phyloP scores from a whole-genome alignment of 1,139 yeast species.

The Nematodospora anomalae region DNA sequence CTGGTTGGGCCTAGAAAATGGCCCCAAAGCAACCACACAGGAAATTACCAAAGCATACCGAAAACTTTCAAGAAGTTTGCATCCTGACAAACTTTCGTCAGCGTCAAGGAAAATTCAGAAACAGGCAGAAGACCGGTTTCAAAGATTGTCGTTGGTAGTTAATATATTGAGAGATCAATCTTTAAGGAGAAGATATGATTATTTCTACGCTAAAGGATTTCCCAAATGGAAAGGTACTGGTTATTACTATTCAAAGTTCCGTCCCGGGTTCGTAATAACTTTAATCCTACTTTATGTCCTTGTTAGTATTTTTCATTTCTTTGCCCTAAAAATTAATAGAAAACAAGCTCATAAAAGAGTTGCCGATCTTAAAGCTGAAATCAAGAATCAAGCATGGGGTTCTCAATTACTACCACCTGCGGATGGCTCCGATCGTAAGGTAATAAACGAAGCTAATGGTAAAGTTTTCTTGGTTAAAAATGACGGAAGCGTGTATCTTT shows the following conservation, averaged over 20 bases:
- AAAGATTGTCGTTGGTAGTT: conserved; percentile 72
- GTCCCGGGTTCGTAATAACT: conserved; percentile 61
- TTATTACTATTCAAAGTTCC: conserved; percentile 53
- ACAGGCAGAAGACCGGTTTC: conserved; percentile 59
- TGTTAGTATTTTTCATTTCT: conserved; percentile 59
- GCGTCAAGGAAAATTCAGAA: conserved; percentile 42
- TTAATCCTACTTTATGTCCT: conserved; percentile 48
- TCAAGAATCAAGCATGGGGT: conserved; percentile 62
- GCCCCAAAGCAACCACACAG: conserved; percentile 54
- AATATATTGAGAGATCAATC: conserved; percentile 65
- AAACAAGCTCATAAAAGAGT: conserved; percentile 64
- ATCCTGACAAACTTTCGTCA: conserved; percentile 74
- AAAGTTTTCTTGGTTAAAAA: conserved; percentile 64
- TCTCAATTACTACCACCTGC: conserved; percentile 48
- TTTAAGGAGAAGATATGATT: conserved; percentile 77
- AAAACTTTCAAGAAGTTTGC: conserved; percentile 66
- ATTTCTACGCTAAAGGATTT: conserved; percentile 79
- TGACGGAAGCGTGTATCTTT: conserved; percentile 65
- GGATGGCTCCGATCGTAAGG: conserved; percentile 47
- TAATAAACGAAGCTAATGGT: conserved; percentile 41
- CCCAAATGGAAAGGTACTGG: conserved; percentile 71
- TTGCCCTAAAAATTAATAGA: conserved; percentile 54
- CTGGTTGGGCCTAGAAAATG: conserved; percentile 54
- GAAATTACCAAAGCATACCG: conserved; percentile 78
- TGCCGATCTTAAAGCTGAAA: conserved; percentile 46